A percentile compares a stretch with the other conserved stretches of the same genome.
These are phyloP conservation scores for Bimuria novae-zelandiae DNA, from an alignment of 2,329 filamentous ascomycete genomes.

Conservation along the genomic window DNA sequence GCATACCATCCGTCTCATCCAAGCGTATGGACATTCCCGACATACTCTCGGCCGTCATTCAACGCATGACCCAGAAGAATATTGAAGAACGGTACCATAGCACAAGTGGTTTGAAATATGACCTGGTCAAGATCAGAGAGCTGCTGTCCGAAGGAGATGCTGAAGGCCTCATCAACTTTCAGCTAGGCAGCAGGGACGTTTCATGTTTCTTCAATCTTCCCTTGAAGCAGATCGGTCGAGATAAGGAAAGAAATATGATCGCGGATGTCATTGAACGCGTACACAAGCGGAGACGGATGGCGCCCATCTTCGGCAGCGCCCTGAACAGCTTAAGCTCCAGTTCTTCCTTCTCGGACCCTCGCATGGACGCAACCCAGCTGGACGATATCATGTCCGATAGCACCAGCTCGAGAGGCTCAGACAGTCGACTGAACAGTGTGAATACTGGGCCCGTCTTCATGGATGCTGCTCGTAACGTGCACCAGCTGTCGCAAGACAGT, in stretches of 20 bases:
- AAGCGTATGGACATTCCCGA: slow-evolving; percentile 84
- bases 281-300: slow-evolving; percentile 63
- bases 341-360: slow-evolving; percentile 58
- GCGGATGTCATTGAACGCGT: slow-evolving; percentile 74
- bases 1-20: slow-evolving; percentile 75
- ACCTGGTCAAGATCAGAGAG: slow-evolving; percentile 74
- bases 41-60: slow-evolving; percentile 78
- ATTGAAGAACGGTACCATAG: slow-evolving; percentile 89
- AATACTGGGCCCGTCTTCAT: slow-evolving; percentile 28
- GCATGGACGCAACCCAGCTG: slow-evolving; percentile 53
- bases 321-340: slow-evolving; percentile 57
- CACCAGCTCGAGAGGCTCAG: slow-evolving; percentile 61
- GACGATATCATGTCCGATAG: slow-evolving; percentile 57
- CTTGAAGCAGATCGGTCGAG: slow-evolving; percentile 77
- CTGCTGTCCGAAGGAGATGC: slow-evolving; percentile 76
- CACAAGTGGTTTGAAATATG: slow-evolving; percentile 81
- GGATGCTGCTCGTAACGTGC: slow-evolving; percentile 30
- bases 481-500: slow-evolving; percentile 39
- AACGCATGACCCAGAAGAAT: slow-evolving; percentile 89
- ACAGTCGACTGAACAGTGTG: slow-evolving; percentile 45
- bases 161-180: slow-evolving; percentile 71
- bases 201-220: slow-evolving; percentile 92
- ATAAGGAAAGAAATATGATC: slow-evolving; percentile 71
- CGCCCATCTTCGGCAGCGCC: slow-evolving; percentile 41
- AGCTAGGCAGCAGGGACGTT: slow-evolving; percentile 81